Evolutionary conservation across 208 protist species (phyloP).

Genomic region (Trypanosomatidae sp.): DNA sequence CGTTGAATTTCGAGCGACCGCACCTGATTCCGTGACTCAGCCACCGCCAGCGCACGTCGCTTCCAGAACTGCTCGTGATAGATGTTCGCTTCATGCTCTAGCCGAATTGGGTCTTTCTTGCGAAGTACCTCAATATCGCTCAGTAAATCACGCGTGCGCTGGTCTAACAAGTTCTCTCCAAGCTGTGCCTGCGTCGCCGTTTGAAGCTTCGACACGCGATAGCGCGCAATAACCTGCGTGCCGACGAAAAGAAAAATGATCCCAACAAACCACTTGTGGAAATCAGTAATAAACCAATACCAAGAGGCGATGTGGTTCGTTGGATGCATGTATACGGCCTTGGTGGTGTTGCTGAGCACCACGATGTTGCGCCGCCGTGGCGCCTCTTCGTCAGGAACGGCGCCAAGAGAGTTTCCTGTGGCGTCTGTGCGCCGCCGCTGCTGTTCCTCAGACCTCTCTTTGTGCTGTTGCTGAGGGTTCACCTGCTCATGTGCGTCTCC

Average conservation of each 20-base stretch:
- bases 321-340: conserved; percentile 86
- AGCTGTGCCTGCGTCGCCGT: conserved; percentile 81
- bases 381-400: conserved; percentile 25
- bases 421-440: conserved; percentile 1
- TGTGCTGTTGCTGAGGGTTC: background rate
- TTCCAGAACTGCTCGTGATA: conserved; percentile 92
- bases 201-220: conserved; percentile 72
- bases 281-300: conserved; percentile 90
- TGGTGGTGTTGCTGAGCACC: conserved; percentile 84
- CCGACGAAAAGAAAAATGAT: conserved; percentile 78
- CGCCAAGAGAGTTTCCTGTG: conserved; percentile 35
- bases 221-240: conserved; percentile 78
- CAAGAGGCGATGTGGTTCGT: conserved; percentile 86
- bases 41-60: conserved; percentile 63
- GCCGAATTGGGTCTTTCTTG: conserved; percentile 81
- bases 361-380: conserved; percentile 75
- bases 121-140: conserved; percentile 84
- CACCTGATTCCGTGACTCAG: conserved; percentile 49
- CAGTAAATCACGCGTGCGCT: conserved; percentile 79
- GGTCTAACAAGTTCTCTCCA: conserved; percentile 86
- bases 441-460: conserved; percentile 7
- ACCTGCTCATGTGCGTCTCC: conserved; percentile 15
- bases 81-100: conserved; percentile 85
- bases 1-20: conserved; percentile 71
- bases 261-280: conserved; percentile 85